Conservation (phyloP, 371 early-diverging fungal genomes). For the Dichotomocladium elegans region DNA sequence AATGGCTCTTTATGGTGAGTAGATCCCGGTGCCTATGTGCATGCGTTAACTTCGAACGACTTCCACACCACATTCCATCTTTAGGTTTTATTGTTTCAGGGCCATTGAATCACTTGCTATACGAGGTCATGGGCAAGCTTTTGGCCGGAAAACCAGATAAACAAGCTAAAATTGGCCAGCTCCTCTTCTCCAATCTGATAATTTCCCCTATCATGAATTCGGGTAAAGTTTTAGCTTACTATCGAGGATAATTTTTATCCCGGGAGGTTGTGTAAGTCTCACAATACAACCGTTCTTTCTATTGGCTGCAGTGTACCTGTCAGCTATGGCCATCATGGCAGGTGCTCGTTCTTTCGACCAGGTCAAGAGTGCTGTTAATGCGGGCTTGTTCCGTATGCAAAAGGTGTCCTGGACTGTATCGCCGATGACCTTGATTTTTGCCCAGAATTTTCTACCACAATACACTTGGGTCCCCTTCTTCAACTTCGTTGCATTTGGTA, state of each 20-base stretch:
- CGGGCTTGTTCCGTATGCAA: slow-evolving; percentile 70
- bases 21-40: no score
- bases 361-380: slow-evolving; percentile 50
- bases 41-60: background rate
- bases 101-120: slow-evolving; percentile 71
- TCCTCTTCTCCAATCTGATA: slow-evolving; percentile 66
- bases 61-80: background rate
- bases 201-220: slow-evolving; percentile 81
- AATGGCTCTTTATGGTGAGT: slow-evolving; percentile 78
- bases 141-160: slow-evolving; percentile 60
- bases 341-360: slow-evolving; percentile 58
- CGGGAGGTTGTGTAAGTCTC: no score
- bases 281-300: background rate
- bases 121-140: slow-evolving; percentile 58
- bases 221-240: no score
- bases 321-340: slow-evolving; percentile 79
- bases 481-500: slow-evolving; percentile 74
- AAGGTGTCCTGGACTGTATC: slow-evolving; percentile 81
- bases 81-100: slow-evolving; percentile 61
- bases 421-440: slow-evolving; percentile 71
- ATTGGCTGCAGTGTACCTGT: slow-evolving; percentile 64
- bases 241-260: no score
- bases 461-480: slow-evolving; percentile 90
- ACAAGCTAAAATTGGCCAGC: slow-evolving; percentile 56
- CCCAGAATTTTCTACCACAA: slow-evolving; percentile 72